These are phyloP conservation scores for Bruguiera parviflora DNA, from an alignment of 345 rosid genomes.

Conservation along the genomic window DNA sequence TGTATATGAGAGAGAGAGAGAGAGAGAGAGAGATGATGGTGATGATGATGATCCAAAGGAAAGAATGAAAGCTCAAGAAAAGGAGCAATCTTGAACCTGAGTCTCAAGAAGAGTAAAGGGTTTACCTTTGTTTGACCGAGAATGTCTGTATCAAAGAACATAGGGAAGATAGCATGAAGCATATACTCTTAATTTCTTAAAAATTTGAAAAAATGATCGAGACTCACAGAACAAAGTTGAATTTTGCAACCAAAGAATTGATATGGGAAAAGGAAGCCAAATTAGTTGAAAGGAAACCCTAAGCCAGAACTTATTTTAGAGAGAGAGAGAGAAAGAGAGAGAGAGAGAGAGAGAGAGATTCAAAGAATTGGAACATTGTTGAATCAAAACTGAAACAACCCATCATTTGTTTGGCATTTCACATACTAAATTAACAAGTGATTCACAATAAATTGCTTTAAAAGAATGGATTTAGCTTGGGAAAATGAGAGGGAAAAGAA, in stretches of 20 bases:
- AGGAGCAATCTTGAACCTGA: too few species aligned
- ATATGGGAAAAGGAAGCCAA: too few species aligned
- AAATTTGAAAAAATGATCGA: too few species aligned
- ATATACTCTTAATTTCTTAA: too few species aligned
- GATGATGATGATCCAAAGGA: conserved; percentile 33
- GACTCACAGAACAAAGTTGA: too few species aligned
- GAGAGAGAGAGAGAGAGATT: background rate
- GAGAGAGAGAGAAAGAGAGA: background rate
- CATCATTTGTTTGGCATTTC: background rate
- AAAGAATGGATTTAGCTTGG: too few species aligned
- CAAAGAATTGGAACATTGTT: background rate
- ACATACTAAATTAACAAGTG: background rate
- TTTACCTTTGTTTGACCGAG: too few species aligned
- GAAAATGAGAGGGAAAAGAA: too few species aligned
- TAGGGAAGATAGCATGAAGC: conserved; percentile 4
- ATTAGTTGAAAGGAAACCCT: conserved; percentile 6
- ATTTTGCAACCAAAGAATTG: too few species aligned
- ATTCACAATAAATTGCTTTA: too few species aligned
- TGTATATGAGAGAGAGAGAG: background rate
- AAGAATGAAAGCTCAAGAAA: conserved; percentile 14
- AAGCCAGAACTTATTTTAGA: background rate
- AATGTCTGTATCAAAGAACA: background rate
- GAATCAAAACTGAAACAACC: background rate
- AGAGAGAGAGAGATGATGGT: conserved; percentile 1
- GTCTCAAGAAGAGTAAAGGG: too few species aligned